Conservation (phyloP, 2,329 filamentous ascomycete genomes). For the Pseudocercospora pini-densiflorae region DNA sequence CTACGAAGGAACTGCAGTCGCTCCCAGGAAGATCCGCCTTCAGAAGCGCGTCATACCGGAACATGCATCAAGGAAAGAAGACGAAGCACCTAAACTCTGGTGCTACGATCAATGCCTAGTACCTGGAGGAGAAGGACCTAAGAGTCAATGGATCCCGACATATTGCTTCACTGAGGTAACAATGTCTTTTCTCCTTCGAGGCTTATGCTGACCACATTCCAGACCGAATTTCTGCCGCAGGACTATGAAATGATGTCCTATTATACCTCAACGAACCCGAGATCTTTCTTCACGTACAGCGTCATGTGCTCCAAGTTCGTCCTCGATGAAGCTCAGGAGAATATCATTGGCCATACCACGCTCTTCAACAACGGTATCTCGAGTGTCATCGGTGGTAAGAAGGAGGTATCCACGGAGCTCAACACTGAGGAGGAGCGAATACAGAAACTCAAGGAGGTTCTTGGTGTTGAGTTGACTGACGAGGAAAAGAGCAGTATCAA, state of each 20-base stretch:
- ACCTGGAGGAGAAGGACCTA: constrained; percentile 36
- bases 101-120: constrained; percentile 44
- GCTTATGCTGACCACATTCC: neutral
- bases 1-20: constrained; percentile 22
- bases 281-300: constrained; percentile 59
- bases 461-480: constrained; percentile 45
- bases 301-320: constrained; percentile 62
- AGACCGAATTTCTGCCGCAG: constrained; percentile 62
- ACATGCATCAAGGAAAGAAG: constrained; percentile 26
- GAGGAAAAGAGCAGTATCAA: constrained; percentile 22
- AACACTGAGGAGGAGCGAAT: constrained; percentile 50
- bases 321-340: constrained; percentile 44
- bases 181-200: neutral
- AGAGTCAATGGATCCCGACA: constrained; percentile 59
- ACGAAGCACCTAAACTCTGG: constrained; percentile 47
- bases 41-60: constrained; percentile 33
- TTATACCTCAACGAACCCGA: constrained; percentile 55
- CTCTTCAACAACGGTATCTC: constrained; percentile 52
- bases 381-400: constrained; percentile 49
- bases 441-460: constrained; percentile 49
- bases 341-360: constrained; percentile 45
- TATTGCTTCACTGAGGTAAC: constrained; percentile 66
- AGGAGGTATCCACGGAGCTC: constrained; percentile 46
- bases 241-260: constrained; percentile 68
- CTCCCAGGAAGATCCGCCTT: constrained; percentile 31